These are phyloP conservation scores for Mycogone perniciosa DNA, from an alignment of 2,329 filamentous ascomycete genomes.

Conservation along the genomic window DNA sequence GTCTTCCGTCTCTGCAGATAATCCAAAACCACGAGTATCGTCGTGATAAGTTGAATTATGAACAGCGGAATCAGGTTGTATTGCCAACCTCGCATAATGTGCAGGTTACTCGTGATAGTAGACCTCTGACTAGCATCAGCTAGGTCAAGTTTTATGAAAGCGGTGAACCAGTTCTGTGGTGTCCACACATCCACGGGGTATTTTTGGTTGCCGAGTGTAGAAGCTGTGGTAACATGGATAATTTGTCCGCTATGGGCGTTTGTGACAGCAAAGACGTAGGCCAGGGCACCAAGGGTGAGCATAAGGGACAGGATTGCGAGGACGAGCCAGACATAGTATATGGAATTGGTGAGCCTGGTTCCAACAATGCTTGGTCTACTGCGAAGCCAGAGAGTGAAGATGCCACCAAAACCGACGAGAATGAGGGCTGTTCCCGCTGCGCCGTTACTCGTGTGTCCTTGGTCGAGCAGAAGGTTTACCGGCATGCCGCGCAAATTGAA, in stretches of 20 bases:
- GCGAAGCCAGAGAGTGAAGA: constrained; percentile 18
- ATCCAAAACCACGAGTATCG: constrained; percentile 19
- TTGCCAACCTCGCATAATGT: constrained; percentile 23
- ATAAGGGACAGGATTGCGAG: constrained; percentile 19
- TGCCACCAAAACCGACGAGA: constrained; percentile 21
- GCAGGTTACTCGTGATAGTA: constrained; percentile 19
- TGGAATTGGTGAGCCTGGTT: constrained; percentile 9
- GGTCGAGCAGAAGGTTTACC: constrained; percentile 20
- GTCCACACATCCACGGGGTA: constrained; percentile 21
- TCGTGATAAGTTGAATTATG: constrained; percentile 21
- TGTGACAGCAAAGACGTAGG: constrained; percentile 24
- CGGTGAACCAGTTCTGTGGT: constrained; percentile 24
- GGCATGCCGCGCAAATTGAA: constrained; percentile 18
- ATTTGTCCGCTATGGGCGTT: constrained; percentile 19
- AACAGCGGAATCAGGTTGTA: constrained; percentile 26
- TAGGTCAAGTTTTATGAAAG: constrained; percentile 20
- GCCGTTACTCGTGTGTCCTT: constrained; percentile 24
- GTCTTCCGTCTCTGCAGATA: constrained; percentile 13
- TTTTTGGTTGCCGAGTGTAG: constrained; percentile 13
- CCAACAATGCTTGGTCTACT: constrained; percentile 11
- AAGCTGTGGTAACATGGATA: constrained; percentile 15
- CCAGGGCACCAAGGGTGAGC: constrained; percentile 19
- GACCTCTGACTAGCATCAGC: constrained; percentile 10
- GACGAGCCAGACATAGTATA: constrained; percentile 21
- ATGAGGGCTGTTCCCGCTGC: constrained; percentile 24